Conservation (phyloP, 306 rosid genomes). For the Castanospermum australe region DNA sequence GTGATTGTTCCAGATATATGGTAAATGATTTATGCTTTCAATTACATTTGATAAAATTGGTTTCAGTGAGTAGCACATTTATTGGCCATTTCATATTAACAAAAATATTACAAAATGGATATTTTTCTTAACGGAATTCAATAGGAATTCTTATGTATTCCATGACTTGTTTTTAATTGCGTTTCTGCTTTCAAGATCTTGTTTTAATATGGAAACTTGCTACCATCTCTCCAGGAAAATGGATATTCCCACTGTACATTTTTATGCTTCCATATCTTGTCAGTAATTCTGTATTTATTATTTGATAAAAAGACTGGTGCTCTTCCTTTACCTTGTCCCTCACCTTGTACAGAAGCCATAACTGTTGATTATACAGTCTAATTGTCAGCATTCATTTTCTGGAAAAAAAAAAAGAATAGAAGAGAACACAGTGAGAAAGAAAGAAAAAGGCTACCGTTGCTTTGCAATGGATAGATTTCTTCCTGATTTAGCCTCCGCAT, state of each 20-base stretch:
- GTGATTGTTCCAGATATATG: background rate
- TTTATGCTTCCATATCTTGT: no score
- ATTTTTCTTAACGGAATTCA: background rate
- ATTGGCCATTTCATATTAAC: background rate
- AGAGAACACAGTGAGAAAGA: background rate
- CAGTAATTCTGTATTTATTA: background rate
- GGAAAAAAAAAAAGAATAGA: background rate
- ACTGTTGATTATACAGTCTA: background rate
- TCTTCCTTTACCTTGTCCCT: background rate
- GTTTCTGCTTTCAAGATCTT: constrained; percentile 1
- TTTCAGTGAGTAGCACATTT: constrained; percentile 1
- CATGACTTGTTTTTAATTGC: background rate
- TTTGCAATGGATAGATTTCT: background rate
- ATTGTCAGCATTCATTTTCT: background rate
- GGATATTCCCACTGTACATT: background rate
- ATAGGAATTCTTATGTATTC: background rate
- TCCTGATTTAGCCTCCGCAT: background rate
- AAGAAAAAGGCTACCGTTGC: background rate
- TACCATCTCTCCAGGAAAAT: no score
- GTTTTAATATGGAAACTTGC: background rate
- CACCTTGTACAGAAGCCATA: background rate
- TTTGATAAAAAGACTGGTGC: background rate
- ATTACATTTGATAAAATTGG: constrained; percentile 10
- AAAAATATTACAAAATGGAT: constrained; percentile 4
- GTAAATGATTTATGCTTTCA: background rate